Base-by-base conservation (phyloP, 192 early-diverging fungal genomes). In the Podila epigama region DNA sequence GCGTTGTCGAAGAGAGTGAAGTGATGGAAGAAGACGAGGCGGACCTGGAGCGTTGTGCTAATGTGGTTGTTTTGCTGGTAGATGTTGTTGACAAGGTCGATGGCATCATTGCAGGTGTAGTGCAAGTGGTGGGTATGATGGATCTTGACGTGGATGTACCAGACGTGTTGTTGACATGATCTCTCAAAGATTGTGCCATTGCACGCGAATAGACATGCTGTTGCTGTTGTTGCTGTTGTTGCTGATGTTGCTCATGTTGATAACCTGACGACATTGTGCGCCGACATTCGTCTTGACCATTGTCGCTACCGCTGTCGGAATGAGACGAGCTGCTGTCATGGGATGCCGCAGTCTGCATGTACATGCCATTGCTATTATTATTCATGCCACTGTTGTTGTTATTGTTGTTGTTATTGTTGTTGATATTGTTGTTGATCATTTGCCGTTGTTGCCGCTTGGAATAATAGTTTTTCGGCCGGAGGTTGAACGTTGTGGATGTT, bases 391-490 rank as follows among this genome's bases (percentile, higher is more conserved):
- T 35, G 57, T 25, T 58, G 57, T 9, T 37, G 33, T 37, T 27
- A 48, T 22, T 33, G 15, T 9, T n/a, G n/a, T n/a, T 1, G 44
- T 25, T 48, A 16, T 18, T 48, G 5, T 5, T 48, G 44, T 18
- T 5, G 25, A 22, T 22, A 39, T 6, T 39, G 25, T 18, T 22
- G 44, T 22, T 22, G 44, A 22, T 48, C 44, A 48, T 48, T 25
- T 48, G 44, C 11, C n/a, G n/a, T 48, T 55, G 52, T 36, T 68
- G 73, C 12, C 73, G 66, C 39, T 62, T 75, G 37, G 73, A 68
- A 27, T 68, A 77, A 57, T 77, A 77, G 40, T 77, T 77, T 61
- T 77, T 77, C 13, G 73, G 73, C 42, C 73, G 65, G 50, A 77
- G 73, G 53, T 77, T 39, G 66, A 63, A 68, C 56, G 60, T 29